Evolutionary conservation across 2,329 filamentous ascomycete genomes (phyloP), one percentile per base, ranked within the genome.

Genomic region (Hypoxylon sp.): DNA sequence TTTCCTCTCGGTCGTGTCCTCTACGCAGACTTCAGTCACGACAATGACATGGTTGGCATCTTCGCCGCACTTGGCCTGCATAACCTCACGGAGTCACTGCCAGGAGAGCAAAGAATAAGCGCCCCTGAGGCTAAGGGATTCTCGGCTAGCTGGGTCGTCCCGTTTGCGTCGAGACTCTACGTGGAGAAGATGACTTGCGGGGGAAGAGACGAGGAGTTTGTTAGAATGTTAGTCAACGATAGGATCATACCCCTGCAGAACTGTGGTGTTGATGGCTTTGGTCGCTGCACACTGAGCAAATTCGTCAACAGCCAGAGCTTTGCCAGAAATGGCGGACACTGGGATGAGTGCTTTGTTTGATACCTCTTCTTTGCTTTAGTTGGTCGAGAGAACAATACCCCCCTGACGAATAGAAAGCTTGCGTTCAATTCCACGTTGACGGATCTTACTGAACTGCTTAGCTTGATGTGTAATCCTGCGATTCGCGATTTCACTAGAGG

Each of bases 11-110:
- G 85, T 64, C 78, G 80, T 44, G 79, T 79, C 10, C 79, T 97
- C 1, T 97, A 96, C 73, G 93, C 92, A 0, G 94, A 97, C 77
- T 97, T 97, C 74, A 92, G 89, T 66, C 94, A 97, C 77, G 94
- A 97, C 78, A 97, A 96, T 76, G 89, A 91, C 73, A 93, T 97
- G 88, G 87, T 86, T 28, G 85, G 85, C 6, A 87, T 96, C 6
- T 91, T 91, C 73, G 88, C 87, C 4, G 92, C 93, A 0, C 74
- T 97, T 67, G 91, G 93, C 0, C 79, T 97, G 24, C 97, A 93
- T 78, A 91, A 93, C 69, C 79, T 77, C 44, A 92, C 87, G 0
- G 72, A 74, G 13, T 80, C 83, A 10, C 78, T 90, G 22, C 82
- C 84, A 2, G 83, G 82, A 22, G 80, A 79, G 2, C 80, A 80